Base-by-base conservation (phyloP, 177 flowering plant genomes). In the Vitis hybrid region DNA sequence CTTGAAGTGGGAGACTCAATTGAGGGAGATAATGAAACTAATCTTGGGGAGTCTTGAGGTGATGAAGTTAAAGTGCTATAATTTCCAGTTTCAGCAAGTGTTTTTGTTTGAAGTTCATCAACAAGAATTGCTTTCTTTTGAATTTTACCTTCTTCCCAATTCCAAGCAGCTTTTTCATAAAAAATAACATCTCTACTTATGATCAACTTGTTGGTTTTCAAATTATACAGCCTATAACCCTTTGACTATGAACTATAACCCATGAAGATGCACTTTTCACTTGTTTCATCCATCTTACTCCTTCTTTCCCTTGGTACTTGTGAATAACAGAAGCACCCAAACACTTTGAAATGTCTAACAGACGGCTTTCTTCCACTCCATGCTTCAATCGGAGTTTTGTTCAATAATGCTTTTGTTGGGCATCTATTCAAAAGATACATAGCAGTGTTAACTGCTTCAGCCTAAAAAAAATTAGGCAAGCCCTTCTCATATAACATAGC, bases 351-450 rank as follows among this genome's bases (percentile, higher is more conserved):
- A 18, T 72, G 59, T 5, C n/a, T 26, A 0, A 50, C 52, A 0
- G 3, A 15, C 1, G 75, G 53, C 34, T 66, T 72, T 2, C 12
- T 3, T 3, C 75, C 70, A 58, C 18, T 10, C 65, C 45, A 74
- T 16, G 64, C 69, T 53, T 74, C 63, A 22, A 52, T 55, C 11
- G n/a, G 59, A 11, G 72, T 68, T 49, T 20, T 20, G 2, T 57
- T 14, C 0, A 22, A 0, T 2, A 74, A 3, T 1, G 72, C 59
- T 14, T 20, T 56, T 8, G 64, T 68, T 1, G 72, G 72, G 22
- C 16, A 22, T n/a, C 50, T 54, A 16, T 68, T 73, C 2, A 61
- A 22, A 1, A 68, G 2, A 19, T 50, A 59, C 2, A 18, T 4
- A 2, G 1, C 58, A 53, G 63, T 58, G 4, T 3, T 12, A 3